Percentiles rank a stretch among this genome's conserved stretches.
Evolutionary conservation across 306 rosid species (phyloP).

Genomic region (Hippophae tibetana): DNA sequence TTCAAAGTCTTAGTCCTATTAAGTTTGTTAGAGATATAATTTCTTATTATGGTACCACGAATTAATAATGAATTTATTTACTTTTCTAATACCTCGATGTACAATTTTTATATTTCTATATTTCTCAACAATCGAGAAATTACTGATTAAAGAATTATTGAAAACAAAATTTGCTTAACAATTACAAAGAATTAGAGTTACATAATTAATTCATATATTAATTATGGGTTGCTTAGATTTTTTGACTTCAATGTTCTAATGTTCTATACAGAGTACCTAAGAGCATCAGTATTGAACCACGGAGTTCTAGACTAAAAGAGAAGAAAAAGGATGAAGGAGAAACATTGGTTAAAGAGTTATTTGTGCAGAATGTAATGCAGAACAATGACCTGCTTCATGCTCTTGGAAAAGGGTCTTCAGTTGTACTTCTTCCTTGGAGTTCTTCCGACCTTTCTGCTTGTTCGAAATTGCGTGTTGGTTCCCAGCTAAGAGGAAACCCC

Average conservation of each 20-base stretch:
- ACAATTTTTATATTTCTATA: no score
- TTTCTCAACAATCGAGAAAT: no score
- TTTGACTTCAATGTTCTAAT: slow-evolving; percentile 19
- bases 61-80: no score
- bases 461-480: slow-evolving; percentile 75
- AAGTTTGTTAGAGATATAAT: no score
- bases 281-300: slow-evolving; percentile 51
- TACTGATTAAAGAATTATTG: no score
- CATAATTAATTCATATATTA: not conserved
- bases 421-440: slow-evolving; percentile 83
- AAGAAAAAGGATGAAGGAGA: slow-evolving; percentile 94
- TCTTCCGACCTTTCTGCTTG: slow-evolving; percentile 65
- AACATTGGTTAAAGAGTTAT: slow-evolving; percentile 71
- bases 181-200: no score
- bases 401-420: slow-evolving; percentile 63
- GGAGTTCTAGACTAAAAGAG: slow-evolving; percentile 91
- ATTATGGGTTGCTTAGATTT: slow-evolving; percentile 5
- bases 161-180: no score
- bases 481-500: slow-evolving; percentile 42
- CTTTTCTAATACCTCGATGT: no score
- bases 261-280: slow-evolving; percentile 50
- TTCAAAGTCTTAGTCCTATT: no score
- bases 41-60: no score
- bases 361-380: slow-evolving; percentile 60
- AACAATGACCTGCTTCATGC: slow-evolving; percentile 72